These are phyloP conservation scores for Trichoderma brevicompactum DNA, from an alignment of 2,329 filamentous ascomycete species.

Conservation along the genomic window DNA sequence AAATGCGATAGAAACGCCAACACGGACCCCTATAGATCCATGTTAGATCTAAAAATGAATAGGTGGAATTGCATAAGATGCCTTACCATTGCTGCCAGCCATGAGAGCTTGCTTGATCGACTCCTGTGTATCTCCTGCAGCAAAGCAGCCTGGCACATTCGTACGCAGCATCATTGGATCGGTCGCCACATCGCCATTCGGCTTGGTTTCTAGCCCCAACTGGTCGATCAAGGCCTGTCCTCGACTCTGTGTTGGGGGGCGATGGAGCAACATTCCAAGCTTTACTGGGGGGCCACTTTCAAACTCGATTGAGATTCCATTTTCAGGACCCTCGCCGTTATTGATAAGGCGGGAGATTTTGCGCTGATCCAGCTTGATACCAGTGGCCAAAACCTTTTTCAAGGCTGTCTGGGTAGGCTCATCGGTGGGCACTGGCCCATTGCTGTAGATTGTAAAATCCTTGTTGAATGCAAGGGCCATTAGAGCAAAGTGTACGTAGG, in stretches of 20 bases:
- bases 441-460: conserved; percentile 56
- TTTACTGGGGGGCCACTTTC: conserved; percentile 43
- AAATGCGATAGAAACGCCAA: conserved; percentile 22
- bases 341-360: conserved; percentile 41
- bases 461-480: conserved; percentile 51
- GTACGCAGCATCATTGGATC: conserved; percentile 54
- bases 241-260: conserved; percentile 46
- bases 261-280: conserved; percentile 47
- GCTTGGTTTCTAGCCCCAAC: conserved; percentile 46
- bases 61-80: not conserved
- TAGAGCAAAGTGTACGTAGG: conserved; percentile 45
- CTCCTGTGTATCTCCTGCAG: conserved; percentile 53
- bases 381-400: conserved; percentile 38
- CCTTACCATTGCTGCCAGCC: conserved; percentile 26
- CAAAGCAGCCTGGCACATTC: conserved; percentile 56
- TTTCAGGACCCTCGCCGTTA: conserved; percentile 7
- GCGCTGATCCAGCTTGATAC: conserved; percentile 46
- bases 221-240: conserved; percentile 48
- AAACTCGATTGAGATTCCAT: conserved; percentile 45
- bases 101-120: conserved; percentile 29
- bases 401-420: conserved; percentile 16
- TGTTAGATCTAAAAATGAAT: not conserved
- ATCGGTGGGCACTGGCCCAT: conserved; percentile 40
- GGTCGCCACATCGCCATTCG: conserved; percentile 50
- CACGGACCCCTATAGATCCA: conserved; percentile 11